Conservation (phyloP, 192 early-diverging fungal species). For the Entomortierella chlamydospora region DNA sequence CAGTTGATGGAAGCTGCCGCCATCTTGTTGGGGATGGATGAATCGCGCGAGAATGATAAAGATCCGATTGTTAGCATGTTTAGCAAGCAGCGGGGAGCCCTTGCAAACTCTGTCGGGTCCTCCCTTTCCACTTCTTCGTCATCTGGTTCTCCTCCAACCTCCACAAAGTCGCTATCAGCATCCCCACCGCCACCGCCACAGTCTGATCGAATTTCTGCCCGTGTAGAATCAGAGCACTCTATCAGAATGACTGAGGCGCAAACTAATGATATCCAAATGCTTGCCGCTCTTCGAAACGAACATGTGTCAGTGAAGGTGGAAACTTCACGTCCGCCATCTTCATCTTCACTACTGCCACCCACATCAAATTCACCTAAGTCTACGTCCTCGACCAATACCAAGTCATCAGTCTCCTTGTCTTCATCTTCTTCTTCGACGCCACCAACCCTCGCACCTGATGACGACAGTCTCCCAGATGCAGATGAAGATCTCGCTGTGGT, state of each 20-base stretch:
- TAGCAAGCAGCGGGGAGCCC: constrained; percentile 40
- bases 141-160: constrained; percentile 33
- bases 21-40: constrained; percentile 68
- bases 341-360: background rate
- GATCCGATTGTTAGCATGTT: constrained; percentile 46
- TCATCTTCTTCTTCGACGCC: constrained; percentile 12
- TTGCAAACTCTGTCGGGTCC: constrained; percentile 27
- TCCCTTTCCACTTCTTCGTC: constrained; percentile 12
- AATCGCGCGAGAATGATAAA: constrained; percentile 36
- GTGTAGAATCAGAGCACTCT: too few relatives aligned
- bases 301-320: background rate
- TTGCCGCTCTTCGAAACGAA: background rate
- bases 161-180: constrained; percentile 36
- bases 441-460: constrained; percentile 17
- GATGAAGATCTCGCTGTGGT: constrained; percentile 6
- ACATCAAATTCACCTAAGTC: background rate
- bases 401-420: constrained; percentile 2
- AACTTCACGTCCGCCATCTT: background rate
- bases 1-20: constrained; percentile 76
- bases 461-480: constrained; percentile 11
- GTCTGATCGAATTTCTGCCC: too few relatives aligned
- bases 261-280: background rate
- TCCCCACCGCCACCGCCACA: constrained; percentile 23
- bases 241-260: too few relatives aligned
- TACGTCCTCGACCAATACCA: constrained; percentile 3